Percentiles rank a stretch among this genome's conserved stretches.
Evolutionary conservation across 805 yeast genomes (phyloP).

Genomic region (Kluyveromyces nonfermentans): DNA sequence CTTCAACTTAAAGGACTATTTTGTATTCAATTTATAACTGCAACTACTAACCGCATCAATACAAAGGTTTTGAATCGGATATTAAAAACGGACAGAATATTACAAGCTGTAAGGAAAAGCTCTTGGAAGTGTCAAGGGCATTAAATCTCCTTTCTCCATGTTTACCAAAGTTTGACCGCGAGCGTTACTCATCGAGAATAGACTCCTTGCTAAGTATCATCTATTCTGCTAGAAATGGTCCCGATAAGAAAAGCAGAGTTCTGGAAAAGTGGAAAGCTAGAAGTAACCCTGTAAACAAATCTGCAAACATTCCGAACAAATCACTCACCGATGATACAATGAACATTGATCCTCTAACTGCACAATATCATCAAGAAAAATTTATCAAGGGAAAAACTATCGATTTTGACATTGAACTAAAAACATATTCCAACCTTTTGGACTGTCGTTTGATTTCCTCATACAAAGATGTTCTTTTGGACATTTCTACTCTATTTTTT

Average conservation of each 20-base stretch:
- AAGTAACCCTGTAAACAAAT: background rate
- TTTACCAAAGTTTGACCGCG: slow-evolving; percentile 14
- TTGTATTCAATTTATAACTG: background rate
- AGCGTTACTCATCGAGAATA: slow-evolving; percentile 11
- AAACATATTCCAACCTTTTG: background rate
- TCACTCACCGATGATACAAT: too few relatives aligned
- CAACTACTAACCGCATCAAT: too few relatives aligned
- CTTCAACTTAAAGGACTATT: background rate
- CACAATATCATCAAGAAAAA: background rate
- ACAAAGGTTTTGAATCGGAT: slow-evolving; percentile 4
- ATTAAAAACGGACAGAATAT: slow-evolving; percentile 3
- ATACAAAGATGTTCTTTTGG: background rate
- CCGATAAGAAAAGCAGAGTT: background rate
- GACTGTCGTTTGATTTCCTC: background rate
- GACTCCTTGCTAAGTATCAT: slow-evolving; percentile 10
- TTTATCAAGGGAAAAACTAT: background rate
- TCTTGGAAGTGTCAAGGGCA: slow-evolving; percentile 7
- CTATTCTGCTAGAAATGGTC: background rate
- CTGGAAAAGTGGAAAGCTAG: slow-evolving; percentile 1
- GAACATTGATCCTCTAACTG: background rate
- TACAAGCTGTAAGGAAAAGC: slow-evolving; percentile 6
- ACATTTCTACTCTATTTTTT: slow-evolving; percentile 11
- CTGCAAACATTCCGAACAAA: background rate
- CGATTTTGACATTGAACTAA: background rate
- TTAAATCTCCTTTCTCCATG: slow-evolving; percentile 8